Conservation (phyloP, 2,329 filamentous ascomycete genomes). For the Juglanconis sp. region DNA sequence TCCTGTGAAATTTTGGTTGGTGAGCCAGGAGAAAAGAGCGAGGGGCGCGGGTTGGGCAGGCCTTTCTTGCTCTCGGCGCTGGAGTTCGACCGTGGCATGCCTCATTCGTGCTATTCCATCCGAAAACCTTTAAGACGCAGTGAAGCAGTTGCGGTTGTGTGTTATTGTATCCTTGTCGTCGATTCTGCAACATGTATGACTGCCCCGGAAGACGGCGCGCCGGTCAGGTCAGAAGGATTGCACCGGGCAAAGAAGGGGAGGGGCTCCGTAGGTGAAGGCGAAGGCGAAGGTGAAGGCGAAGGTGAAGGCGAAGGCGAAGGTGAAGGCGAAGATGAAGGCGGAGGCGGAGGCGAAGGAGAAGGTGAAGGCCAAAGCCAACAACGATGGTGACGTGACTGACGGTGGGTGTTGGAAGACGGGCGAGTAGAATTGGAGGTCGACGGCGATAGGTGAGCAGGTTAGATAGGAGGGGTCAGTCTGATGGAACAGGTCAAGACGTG, state of each 20-base stretch:
- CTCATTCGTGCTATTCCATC: conserved; percentile 18
- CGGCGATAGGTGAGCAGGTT: too few relatives aligned
- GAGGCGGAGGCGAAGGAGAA: neutral
- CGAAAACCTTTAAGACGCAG: neutral
- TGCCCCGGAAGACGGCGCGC: neutral
- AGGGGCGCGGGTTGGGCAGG: conserved; percentile 10
- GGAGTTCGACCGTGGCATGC: conserved; percentile 17
- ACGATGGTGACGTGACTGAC: too few relatives aligned
- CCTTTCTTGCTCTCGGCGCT: conserved; percentile 14
- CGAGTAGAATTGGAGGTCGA: too few relatives aligned
- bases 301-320: neutral
- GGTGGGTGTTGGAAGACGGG: too few relatives aligned
- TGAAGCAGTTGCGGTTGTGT: neutral
- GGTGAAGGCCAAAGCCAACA: too few relatives aligned
- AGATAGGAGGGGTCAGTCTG: too few relatives aligned
- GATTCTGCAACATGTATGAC: conserved; percentile 1
- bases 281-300: too few relatives aligned
- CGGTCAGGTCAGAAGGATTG: neutral
- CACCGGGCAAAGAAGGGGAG: conserved; percentile 6
- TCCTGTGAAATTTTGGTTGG: neutral
- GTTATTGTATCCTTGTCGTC: neutral
- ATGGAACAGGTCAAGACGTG: too few relatives aligned
- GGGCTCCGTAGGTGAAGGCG: too few relatives aligned
- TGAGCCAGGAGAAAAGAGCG: neutral
- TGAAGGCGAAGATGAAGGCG: neutral